Percentiles rank a stretch among this genome's conserved stretches.
These are phyloP conservation scores for Diphasiastrum complanatum DNA, from an alignment of 83 land plant species.

Conservation along the genomic window DNA sequence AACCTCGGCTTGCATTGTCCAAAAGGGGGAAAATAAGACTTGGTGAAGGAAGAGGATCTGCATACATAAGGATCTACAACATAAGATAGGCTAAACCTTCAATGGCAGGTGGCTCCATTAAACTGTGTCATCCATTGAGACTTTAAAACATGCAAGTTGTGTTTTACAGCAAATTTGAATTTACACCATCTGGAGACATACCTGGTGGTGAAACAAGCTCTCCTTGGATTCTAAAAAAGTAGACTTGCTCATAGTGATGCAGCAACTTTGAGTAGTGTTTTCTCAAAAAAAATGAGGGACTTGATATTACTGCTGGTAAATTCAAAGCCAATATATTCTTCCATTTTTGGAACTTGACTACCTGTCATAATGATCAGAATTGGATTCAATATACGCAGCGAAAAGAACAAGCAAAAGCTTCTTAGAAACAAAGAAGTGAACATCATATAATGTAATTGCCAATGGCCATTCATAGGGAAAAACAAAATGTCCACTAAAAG, in stretches of 20 bases:
- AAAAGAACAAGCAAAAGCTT: too few species aligned
- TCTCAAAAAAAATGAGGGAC: constrained; percentile 19
- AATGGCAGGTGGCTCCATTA: not conserved
- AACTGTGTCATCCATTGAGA: not conserved
- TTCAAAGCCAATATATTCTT: constrained; percentile 13
- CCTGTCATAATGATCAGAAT: too few species aligned
- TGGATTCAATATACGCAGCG: too few species aligned
- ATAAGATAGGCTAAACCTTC: too few species aligned
- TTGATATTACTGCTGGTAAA: constrained; percentile 15
- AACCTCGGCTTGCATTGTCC: too few species aligned
- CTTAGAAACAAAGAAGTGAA: too few species aligned
- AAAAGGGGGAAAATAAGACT: too few species aligned
- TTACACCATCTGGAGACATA: not conserved
- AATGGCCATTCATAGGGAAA: too few species aligned
- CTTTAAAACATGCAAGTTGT: not conserved
- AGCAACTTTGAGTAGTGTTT: constrained; percentile 23
- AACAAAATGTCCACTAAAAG: too few species aligned
- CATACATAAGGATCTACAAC: too few species aligned
- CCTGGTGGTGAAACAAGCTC: constrained; percentile 20
- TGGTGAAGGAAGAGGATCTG: too few species aligned
- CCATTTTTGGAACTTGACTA: constrained; percentile 23
- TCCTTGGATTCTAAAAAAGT: constrained; percentile 17
- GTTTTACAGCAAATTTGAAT: not conserved
- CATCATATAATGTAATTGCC: too few species aligned
- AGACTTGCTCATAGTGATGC: constrained; percentile 26